Base-by-base conservation (phyloP, 2,329 filamentous ascomycete species). In the Xylariomycetidae sp. region DNA sequence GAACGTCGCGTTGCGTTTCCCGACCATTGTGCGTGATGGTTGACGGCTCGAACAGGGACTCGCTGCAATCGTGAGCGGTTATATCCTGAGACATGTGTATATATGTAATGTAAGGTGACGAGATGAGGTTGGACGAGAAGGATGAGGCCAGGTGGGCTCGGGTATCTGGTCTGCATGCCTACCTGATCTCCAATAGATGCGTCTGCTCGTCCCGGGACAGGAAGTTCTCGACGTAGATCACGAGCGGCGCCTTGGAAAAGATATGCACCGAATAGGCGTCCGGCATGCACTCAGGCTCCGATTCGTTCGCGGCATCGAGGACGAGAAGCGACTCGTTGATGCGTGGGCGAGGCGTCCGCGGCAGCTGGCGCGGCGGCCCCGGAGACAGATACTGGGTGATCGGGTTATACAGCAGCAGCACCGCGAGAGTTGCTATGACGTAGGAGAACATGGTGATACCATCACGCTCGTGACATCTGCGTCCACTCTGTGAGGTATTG, bases 171-270 rank as follows among this genome's bases (percentile, higher is more conserved):
- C n/a, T 38, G 31, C 10, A n/a, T n/a, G 51, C 52, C n/a, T 31
- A 74, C 71, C 70, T 73, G 25, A 73, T 65, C 12, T 70, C 63
- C 2, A 74, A 53, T 14, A 76, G 49, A 43, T 73, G 65, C 19
- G 44, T 39, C 30, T 64, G 60, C 49, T 76, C 72, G 4, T 52
- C 53, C 7, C 43, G 39, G 10, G 57, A 61, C 33, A 76, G 42
- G 43, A 76, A 76, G 13, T 64, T 58, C 52, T 74, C 68, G 10
- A 76, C 54, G 39, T 76, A 76, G 4, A 76, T 46, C 3, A 76
- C 67, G 23, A 76, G 49, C 14, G 72, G 72, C 35, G 65, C 65
- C 34, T 64, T 61, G 27, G 61, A 70, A 35, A 68, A 50, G 16
- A 75, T 58, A 35, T 70, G 66, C 25, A 69, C 61, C 2, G 57